These are phyloP conservation scores for Protostelium mycophagum DNA, from an alignment of 78 protist genomes.

Conservation along the genomic window DNA sequence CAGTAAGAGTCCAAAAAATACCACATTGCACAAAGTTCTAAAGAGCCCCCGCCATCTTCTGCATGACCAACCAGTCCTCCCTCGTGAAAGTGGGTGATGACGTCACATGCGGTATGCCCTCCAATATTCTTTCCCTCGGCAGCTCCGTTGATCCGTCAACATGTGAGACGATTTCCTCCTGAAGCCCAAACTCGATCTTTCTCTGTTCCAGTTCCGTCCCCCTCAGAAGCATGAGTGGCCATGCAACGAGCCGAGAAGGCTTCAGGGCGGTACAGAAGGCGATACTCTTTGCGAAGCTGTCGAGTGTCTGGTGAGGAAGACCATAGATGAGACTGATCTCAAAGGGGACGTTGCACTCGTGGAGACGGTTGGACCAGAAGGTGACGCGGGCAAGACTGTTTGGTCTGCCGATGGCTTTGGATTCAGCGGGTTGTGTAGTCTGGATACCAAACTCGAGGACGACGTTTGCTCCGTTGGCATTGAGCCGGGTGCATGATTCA, in stretches of 20 bases:
- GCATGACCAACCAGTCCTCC: no score
- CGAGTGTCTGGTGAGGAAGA: constrained; percentile 4
- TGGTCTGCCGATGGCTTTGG: background rate
- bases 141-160: background rate
- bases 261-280: background rate
- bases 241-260: background rate
- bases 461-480: background rate
- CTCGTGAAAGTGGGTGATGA: no score
- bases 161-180: constrained; percentile 2
- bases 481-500: background rate
- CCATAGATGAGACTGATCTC: constrained; percentile 10
- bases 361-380: no score
- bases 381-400: background rate
- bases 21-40: no score
- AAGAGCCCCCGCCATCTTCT: no score
- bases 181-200: background rate
- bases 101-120: no score
- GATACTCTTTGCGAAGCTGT: background rate
- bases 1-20: no score
- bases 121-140: no score
- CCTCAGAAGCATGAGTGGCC: constrained; percentile 8
- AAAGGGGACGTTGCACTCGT: no score
- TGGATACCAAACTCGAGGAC: constrained; percentile 17
- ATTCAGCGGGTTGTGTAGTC: background rate
- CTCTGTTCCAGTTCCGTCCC: background rate